Evolutionary conservation across 148 eudicot species (phyloP).

Genomic region (Chenopodium suecicum): DNA sequence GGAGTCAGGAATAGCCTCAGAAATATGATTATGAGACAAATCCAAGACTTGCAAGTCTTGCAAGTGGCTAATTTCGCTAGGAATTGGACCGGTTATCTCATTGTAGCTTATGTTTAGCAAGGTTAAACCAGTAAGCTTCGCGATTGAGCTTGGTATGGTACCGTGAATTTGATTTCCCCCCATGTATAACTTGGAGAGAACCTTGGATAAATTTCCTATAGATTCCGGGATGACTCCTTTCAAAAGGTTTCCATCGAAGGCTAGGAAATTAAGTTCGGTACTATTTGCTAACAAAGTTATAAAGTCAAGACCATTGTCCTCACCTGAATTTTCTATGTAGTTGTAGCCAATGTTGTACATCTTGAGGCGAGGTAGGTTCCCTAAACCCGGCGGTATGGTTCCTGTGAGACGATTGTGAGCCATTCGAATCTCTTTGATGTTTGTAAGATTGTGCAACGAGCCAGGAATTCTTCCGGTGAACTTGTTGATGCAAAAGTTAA

Average conservation of each 20-base stretch:
- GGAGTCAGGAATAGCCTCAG: slow-evolving; percentile 20
- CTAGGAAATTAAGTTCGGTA: slow-evolving; percentile 39
- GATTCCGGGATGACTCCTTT: slow-evolving; percentile 47
- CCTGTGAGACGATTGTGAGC: slow-evolving; percentile 46
- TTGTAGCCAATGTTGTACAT: slow-evolving; percentile 51
- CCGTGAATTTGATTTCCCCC: slow-evolving; percentile 34
- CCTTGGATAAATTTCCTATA: slow-evolving; percentile 49
- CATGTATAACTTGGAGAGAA: slow-evolving; percentile 36
- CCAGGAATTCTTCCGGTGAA: slow-evolving; percentile 55
- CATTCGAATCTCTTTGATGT: slow-evolving; percentile 40
- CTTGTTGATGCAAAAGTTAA: slow-evolving; percentile 40
- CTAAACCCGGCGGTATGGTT: slow-evolving; percentile 48
- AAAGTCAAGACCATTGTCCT: slow-evolving; percentile 38
- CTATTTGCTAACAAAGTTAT: slow-evolving; percentile 37
- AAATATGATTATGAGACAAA: slow-evolving; percentile 36
- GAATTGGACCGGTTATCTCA: slow-evolving; percentile 19
- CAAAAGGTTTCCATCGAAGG: slow-evolving; percentile 39
- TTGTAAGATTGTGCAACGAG: slow-evolving; percentile 50
- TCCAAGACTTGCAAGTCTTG: slow-evolving; percentile 27
- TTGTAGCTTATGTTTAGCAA: slow-evolving; percentile 27
- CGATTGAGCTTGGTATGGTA: slow-evolving; percentile 25
- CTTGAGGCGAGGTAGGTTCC: slow-evolving; percentile 42
- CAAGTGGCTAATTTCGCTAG: slow-evolving; percentile 25
- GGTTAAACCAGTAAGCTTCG: slow-evolving; percentile 23
- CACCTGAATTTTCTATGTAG: slow-evolving; percentile 32